Base-by-base conservation (phyloP, 1,139 yeast genomes). In the Taiozyma sp. region DNA sequence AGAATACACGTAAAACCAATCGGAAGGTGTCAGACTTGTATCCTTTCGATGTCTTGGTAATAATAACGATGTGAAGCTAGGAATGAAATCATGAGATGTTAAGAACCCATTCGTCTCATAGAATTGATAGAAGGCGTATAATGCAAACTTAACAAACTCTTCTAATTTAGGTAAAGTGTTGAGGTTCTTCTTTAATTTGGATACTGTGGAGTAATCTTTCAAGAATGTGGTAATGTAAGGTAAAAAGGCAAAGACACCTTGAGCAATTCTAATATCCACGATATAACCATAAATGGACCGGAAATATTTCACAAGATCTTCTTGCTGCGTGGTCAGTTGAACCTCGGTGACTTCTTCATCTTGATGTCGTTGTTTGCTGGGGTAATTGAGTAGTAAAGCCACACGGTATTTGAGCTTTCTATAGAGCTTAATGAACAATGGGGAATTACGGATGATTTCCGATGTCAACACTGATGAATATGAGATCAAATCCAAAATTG, bases 1-100 rank as follows among this genome's bases (percentile, higher is more conserved):
- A 3, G 64, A 61, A 44, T 60, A 60, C 2, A 55, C 56, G 42
- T 61, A 61, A 29, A 54, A 54, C 58, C 62, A 61, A 43, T 61
- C 64, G 3, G 63, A 60, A 6, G 56, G 45, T 2, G 54, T 47
- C 16, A 59, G 37, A 1, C 47, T 42, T 21, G 45, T 35, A 37
- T 58, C 56, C 21, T 45, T 50, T 35, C 48, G 53, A 44, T 61
- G 58, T 16, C 42, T 39, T 9, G 50, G 48, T 6, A 58, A 42
- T 29, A 61, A 42, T 30, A 59, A 50, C 22, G 30, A 47, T 37
- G 53, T 52, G 8, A 48, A 47, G 32, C 51, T 47, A 5, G 61
- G 57, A 6, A 61, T 41, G 47, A 60, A 53, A 22, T 55, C 57
- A 47, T 60, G 64, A 3, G 58, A 54, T 1, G 54, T 47, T 8